phyloP scores from a whole-genome alignment of 1,139 yeast species.

The Hyphopichia khmerensis region DNA sequence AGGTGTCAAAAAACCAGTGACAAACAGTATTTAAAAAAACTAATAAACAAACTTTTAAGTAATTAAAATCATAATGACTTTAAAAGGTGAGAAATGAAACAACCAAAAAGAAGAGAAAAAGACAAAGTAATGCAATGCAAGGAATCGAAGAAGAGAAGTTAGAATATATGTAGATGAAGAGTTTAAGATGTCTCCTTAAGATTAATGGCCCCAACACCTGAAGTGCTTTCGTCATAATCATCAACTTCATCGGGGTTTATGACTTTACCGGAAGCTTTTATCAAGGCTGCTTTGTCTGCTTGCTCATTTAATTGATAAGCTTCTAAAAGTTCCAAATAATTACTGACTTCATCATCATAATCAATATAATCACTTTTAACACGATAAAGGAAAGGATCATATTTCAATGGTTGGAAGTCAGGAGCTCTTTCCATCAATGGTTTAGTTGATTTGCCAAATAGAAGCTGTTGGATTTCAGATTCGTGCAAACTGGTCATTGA shows the following conservation, averaged over 20 bases:
- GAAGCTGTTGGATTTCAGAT: slow-evolving; percentile 31
- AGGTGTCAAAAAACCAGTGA: too few species aligned
- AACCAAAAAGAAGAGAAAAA: too few species aligned
- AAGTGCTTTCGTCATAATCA: neutral
- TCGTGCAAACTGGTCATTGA: slow-evolving; percentile 39
- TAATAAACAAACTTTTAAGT: too few species aligned
- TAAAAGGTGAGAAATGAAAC: too few species aligned
- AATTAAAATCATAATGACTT: too few species aligned
- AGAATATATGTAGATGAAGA: too few species aligned
- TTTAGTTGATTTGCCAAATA: slow-evolving; percentile 31
- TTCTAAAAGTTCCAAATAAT: slow-evolving; percentile 16
- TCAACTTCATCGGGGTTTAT: neutral
- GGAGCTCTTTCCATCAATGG: slow-evolving; percentile 20
- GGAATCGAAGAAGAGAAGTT: too few species aligned
- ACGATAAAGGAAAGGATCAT: slow-evolving; percentile 34
- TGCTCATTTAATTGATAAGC: slow-evolving; percentile 7
- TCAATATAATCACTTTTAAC: slow-evolving; percentile 23
- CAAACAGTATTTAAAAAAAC: too few species aligned
- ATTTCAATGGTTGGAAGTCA: slow-evolving; percentile 32
- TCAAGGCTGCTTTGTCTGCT: neutral
- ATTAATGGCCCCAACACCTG: neutral
- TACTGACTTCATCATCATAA: slow-evolving; percentile 25
- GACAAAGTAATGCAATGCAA: too few species aligned
- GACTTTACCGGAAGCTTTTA: neutral
- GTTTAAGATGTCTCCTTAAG: neutral